These are phyloP conservation scores for Dimocarpus longan DNA, from an alignment of 345 rosid species.

Conservation along the genomic window DNA sequence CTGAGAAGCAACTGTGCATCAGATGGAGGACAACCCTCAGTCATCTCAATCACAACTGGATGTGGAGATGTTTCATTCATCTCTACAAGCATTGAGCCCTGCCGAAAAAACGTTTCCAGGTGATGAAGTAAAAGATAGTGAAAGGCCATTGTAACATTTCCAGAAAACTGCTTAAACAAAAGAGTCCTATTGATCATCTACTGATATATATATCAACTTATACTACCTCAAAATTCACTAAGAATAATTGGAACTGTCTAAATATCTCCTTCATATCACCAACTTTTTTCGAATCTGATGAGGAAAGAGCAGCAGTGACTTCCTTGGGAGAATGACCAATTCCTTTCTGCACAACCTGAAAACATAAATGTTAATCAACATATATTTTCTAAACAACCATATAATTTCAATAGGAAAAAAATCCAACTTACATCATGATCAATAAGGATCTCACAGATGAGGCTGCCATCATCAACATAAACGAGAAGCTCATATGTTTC, in stretches of 20 bases:
- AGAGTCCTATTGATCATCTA: not conserved
- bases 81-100: conserved; percentile 84
- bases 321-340: conserved; percentile 82
- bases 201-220: not conserved
- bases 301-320: conserved; percentile 81
- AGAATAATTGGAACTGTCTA: conserved; percentile 63
- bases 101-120: conserved; percentile 24
- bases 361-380: conserved; percentile 22
- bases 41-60: conserved; percentile 78
- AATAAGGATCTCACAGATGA: conserved; percentile 81
- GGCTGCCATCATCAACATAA: conserved; percentile 92
- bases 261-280: conserved; percentile 66
- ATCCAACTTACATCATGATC: conserved; percentile 67
- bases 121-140: conserved; percentile 2
- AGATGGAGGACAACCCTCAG: conserved; percentile 61
- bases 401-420: conserved; percentile 13
- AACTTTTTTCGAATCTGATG: conserved; percentile 45
- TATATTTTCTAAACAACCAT: conserved; percentile 12
- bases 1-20: conserved; percentile 78
- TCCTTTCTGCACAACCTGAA: conserved; percentile 70
- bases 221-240: conserved; percentile 79
- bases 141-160: not conserved
- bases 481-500: conserved; percentile 66
- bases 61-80: conserved; percentile 48
- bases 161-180: conserved; percentile 1